Evolutionary conservation across 2,329 filamentous ascomycete species (phyloP).

Genomic region (Alternaria longipes): DNA sequence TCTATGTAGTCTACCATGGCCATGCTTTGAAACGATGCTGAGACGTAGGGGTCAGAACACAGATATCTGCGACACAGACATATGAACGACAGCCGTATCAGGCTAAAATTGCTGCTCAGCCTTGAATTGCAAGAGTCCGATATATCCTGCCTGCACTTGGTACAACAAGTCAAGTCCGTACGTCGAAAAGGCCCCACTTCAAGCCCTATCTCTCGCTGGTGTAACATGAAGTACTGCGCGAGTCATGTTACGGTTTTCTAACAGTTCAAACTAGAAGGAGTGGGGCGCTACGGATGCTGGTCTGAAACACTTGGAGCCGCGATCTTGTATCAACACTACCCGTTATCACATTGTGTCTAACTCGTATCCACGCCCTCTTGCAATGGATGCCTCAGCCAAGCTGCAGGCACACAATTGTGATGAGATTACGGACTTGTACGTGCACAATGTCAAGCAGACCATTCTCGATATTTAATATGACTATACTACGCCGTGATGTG

Average conservation of each 20-base stretch:
- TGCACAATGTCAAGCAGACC: constrained; percentile 2
- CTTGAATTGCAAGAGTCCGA: constrained; percentile 11
- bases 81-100: constrained; percentile 25
- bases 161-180: not conserved
- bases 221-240: constrained; percentile 2
- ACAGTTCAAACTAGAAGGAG: not conserved
- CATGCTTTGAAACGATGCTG: constrained; percentile 44
- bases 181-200: not conserved
- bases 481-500: not conserved
- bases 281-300: not conserved
- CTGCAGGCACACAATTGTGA: constrained; percentile 3
- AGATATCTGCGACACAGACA: constrained; percentile 32
- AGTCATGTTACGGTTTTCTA: constrained; percentile 3
- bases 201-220: constrained; percentile 6
- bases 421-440: constrained; percentile 1
- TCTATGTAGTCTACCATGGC: constrained; percentile 22
- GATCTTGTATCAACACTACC: constrained; percentile 16
- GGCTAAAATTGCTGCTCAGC: constrained; percentile 5
- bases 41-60: constrained; percentile 38
- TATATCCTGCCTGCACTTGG: not conserved
- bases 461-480: not conserved
- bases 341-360: constrained; percentile 6
- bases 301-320: constrained; percentile 20
- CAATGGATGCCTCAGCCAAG: constrained; percentile 31
- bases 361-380: constrained; percentile 19